These are phyloP conservation scores for Fusarium paranaense DNA, from an alignment of 2,329 filamentous ascomycete species.

Conservation along the genomic window DNA sequence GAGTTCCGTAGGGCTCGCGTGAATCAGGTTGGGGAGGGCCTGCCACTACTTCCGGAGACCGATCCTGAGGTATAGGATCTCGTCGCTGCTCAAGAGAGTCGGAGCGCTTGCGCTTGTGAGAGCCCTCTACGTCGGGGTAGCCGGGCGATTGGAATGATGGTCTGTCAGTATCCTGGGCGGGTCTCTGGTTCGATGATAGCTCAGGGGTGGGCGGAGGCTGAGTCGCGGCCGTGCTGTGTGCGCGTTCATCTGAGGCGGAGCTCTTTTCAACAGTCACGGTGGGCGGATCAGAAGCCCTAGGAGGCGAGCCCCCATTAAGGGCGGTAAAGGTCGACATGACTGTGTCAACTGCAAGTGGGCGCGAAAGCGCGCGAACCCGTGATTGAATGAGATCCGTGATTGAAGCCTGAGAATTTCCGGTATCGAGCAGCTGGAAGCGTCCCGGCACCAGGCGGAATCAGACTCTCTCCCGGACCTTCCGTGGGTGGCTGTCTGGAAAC, in stretches of 20 bases:
- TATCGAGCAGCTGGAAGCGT: conserved; percentile 7
- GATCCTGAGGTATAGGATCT: conserved; percentile 50
- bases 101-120: conserved; percentile 78
- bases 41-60: conserved; percentile 49
- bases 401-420: conserved; percentile 5
- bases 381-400: conserved; percentile 1
- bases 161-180: conserved; percentile 55
- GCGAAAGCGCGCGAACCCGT: background rate
- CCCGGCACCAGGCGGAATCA: conserved; percentile 10
- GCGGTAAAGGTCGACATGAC: conserved; percentile 64
- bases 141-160: conserved; percentile 53
- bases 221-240: conserved; percentile 39
- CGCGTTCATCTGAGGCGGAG: conserved; percentile 50
- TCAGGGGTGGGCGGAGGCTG: conserved; percentile 44
- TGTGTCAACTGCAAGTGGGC: conserved; percentile 1
- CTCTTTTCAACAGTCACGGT: conserved; percentile 46
- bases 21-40: conserved; percentile 49
- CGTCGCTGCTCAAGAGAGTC: conserved; percentile 65
- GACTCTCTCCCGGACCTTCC: conserved; percentile 32
- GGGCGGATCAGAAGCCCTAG: conserved; percentile 53
- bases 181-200: conserved; percentile 51
- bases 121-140: conserved; percentile 59
- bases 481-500: conserved; percentile 16
- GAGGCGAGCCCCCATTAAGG: conserved; percentile 63
- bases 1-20: conserved; percentile 57